Percentiles rank a stretch among this genome's conserved stretches.
phyloP scores from a whole-genome alignment of 2,329 filamentous ascomycete genomes.

The Colletotrichum lindemuthianum region DNA sequence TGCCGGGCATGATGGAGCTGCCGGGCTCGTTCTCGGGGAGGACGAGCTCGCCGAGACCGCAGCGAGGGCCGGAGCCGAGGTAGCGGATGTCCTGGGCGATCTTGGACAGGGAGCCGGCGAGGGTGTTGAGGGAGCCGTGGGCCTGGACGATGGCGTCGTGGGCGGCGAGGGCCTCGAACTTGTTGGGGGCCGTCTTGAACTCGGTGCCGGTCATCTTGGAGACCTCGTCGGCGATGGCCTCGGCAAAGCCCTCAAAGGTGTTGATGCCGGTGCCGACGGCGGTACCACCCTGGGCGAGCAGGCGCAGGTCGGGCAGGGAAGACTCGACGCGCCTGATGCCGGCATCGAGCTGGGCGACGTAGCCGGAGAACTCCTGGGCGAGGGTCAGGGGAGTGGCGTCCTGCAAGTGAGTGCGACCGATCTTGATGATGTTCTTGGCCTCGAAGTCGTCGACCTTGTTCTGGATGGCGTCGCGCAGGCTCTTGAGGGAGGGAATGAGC shows the following conservation, averaged over 20 bases:
- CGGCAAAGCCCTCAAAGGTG: conserved; percentile 95
- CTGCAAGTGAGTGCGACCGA: conserved; percentile 96
- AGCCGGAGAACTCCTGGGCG: conserved; percentile 97
- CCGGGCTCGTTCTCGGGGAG: conserved; percentile 98
- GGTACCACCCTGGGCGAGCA: conserved; percentile 94
- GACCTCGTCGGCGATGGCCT: conserved; percentile 91
- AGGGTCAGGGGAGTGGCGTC: conserved; percentile 96
- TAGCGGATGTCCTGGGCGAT: conserved; percentile 98
- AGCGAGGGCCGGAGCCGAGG: conserved; percentile 93
- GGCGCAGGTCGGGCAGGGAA: conserved; percentile 82
- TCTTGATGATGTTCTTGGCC: conserved; percentile 93
- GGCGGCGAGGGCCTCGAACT: conserved; percentile 96
- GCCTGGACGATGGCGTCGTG: conserved; percentile 97
- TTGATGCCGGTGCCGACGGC: conserved; percentile 98
- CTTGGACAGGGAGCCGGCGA: conserved; percentile 93
- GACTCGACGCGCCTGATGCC: conserved; percentile 88
- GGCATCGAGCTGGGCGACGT: conserved; percentile 92
- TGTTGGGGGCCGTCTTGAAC: conserved; percentile 98
- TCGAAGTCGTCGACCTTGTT: conserved; percentile 90
- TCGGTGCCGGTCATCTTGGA: conserved; percentile 90
- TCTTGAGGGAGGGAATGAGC: conserved; percentile 84
- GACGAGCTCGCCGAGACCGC: conserved; percentile 91
- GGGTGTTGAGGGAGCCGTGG: conserved; percentile 90
- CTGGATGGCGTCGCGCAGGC: conserved; percentile 84
- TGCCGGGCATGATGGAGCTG: conserved; percentile 98